These are phyloP conservation scores for Ophiostoma montium DNA, from an alignment of 2,329 filamentous ascomycete genomes.

Conservation along the genomic window DNA sequence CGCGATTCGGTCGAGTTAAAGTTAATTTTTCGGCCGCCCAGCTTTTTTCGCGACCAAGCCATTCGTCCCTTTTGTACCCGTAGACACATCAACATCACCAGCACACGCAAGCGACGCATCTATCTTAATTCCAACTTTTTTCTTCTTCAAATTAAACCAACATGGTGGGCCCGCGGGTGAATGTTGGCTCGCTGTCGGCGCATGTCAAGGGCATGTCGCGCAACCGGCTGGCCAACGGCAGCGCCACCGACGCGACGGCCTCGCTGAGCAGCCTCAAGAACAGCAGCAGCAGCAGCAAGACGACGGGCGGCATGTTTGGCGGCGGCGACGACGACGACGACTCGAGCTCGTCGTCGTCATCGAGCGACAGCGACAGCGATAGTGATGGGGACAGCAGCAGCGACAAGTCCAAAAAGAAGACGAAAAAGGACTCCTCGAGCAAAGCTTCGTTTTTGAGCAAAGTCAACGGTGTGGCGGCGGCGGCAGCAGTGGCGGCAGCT, in stretches of 20 bases:
- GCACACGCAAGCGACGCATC: too few species aligned
- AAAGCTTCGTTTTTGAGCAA: conserved; percentile 10
- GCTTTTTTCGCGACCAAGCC: not conserved
- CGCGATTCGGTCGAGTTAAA: conserved; percentile 2
- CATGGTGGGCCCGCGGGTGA: conserved; percentile 16
- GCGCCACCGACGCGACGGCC: conserved; percentile 2
- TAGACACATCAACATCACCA: too few species aligned
- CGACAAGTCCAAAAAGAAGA: not conserved
- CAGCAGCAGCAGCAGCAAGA: not conserved
- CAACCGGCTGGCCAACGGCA: conserved; percentile 1
- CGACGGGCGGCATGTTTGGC: not conserved
- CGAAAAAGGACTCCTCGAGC: not conserved
- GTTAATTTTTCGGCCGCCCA: not conserved
- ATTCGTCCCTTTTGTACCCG: not conserved
- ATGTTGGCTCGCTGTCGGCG: conserved; percentile 18
- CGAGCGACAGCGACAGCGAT: conserved; percentile 4
- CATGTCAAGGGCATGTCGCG: conserved; percentile 15
- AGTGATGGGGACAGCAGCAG: conserved; percentile 4
- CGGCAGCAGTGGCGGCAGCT: not conserved
- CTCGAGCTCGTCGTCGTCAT: conserved; percentile 13
- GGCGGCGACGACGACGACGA: conserved; percentile 17
- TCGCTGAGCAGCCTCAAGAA: conserved; percentile 6
- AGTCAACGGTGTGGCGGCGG: conserved; percentile 2
- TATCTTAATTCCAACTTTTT: not conserved
- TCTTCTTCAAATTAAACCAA: not conserved